phyloP scores from a whole-genome alignment of 257 asterid genomes.

The Leonotis leonurus region DNA sequence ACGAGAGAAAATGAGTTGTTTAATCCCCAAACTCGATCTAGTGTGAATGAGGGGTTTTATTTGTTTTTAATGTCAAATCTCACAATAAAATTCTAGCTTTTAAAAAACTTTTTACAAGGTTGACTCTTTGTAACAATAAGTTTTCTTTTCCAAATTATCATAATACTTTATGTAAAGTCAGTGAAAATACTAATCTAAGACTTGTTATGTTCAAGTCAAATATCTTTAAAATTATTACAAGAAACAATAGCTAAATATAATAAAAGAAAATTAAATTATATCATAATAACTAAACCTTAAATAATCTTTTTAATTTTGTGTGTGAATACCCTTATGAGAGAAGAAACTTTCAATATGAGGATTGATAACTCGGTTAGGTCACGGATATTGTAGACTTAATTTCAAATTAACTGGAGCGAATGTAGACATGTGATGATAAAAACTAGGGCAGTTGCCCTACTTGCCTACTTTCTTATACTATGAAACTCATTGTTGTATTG shows the following conservation, averaged over 20 bases:
- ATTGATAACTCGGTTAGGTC: too few species aligned
- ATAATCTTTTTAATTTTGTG: too few species aligned
- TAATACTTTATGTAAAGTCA: background rate
- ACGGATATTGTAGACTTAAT: too few species aligned
- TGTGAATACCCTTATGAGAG: too few species aligned
- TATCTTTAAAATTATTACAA: background rate
- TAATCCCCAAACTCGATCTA: background rate
- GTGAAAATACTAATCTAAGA: background rate
- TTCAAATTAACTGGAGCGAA: too few species aligned
- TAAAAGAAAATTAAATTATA: too few species aligned
- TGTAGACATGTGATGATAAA: too few species aligned
- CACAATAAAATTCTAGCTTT: background rate
- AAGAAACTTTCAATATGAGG: too few species aligned
- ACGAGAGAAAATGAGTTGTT: background rate
- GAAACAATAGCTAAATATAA: background rate
- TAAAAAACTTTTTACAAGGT: background rate
- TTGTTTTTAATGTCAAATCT: slow-evolving; percentile 11
- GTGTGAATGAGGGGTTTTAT: background rate
- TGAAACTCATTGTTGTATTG: too few species aligned
- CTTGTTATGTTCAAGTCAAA: slow-evolving; percentile 12
- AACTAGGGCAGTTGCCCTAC: too few species aligned
- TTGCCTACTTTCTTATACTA: too few species aligned
- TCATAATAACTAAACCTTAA: too few species aligned
- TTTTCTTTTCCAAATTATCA: background rate
- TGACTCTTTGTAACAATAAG: slow-evolving; percentile 15